phyloP scores from a whole-genome alignment of 495 filamentous ascomycete genomes.

The Tetracladium setigerum region DNA sequence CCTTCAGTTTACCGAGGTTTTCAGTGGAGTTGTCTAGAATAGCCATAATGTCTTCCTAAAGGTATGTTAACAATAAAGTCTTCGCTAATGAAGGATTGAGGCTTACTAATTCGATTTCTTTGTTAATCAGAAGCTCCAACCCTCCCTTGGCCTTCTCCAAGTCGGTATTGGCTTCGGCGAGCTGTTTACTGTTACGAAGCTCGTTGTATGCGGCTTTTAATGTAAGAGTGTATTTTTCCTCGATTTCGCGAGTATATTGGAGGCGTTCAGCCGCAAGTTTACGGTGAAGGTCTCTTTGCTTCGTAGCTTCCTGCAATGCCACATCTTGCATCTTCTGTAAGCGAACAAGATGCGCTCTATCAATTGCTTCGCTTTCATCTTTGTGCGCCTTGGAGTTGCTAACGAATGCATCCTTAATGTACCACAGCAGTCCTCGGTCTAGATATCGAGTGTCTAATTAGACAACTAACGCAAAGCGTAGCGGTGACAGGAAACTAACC shows the following conservation, averaged over 20 bases:
- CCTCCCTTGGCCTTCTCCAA: background rate
- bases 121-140: background rate
- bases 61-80: background rate
- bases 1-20: background rate
- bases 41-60: background rate
- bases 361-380: background rate
- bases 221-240: background rate
- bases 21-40: background rate
- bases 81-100: background rate
- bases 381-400: background rate
- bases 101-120: conserved; percentile 1
- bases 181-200: background rate
- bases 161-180: background rate
- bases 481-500: too few species aligned
- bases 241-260: background rate
- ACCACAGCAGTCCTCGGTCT: too few species aligned
- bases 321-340: background rate
- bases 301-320: background rate
- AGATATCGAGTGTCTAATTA: too few species aligned
- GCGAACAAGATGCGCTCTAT: background rate
- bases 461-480: too few species aligned
- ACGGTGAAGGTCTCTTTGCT: background rate
- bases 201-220: background rate
- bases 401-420: background rate
- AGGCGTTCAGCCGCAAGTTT: background rate